Conservation (phyloP, 805 yeast genomes). For the Ogataea ramenticola region DNA sequence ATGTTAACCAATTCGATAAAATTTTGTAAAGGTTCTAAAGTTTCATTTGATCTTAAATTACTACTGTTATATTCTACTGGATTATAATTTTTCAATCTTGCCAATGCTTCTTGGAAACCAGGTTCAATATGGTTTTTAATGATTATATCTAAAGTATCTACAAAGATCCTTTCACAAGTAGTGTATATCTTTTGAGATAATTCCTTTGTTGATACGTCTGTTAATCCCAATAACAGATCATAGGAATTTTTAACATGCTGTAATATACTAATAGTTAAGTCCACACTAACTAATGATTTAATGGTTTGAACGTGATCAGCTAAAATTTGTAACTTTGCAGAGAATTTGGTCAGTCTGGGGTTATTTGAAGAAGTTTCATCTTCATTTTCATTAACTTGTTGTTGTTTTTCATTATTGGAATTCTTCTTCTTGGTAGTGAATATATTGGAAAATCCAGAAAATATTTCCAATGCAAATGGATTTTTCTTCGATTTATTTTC, state of each 20-base stretch:
- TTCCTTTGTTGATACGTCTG: constrained; percentile 22
- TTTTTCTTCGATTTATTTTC: constrained; percentile 26
- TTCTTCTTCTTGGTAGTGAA: constrained; percentile 29
- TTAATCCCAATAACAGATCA: constrained; percentile 47
- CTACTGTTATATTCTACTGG: constrained; percentile 37
- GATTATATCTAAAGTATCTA: constrained; percentile 52
- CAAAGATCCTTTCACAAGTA: constrained; percentile 55
- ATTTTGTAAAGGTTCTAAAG: constrained; percentile 77
- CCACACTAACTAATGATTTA: constrained; percentile 71
- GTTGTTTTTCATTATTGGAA: neutral
- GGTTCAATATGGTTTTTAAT: constrained; percentile 71
- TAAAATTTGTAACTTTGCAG: constrained; percentile 74
- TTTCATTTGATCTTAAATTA: constrained; percentile 11
- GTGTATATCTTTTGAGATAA: constrained; percentile 25
- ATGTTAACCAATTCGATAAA: constrained; percentile 88
- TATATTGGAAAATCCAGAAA: constrained; percentile 58
- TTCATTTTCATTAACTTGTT: no score
- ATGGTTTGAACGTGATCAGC: constrained; percentile 69
- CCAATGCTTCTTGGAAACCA: constrained; percentile 79
- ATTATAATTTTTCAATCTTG: constrained; percentile 61
- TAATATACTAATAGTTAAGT: constrained; percentile 64
- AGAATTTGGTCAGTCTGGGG: constrained; percentile 49
- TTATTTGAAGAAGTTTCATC: no score
- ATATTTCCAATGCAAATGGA: constrained; percentile 35
- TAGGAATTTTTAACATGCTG: constrained; percentile 62